Evolutionary conservation across 2,329 filamentous ascomycete genomes (phyloP).

Genomic region (Verticillium longisporum): DNA sequence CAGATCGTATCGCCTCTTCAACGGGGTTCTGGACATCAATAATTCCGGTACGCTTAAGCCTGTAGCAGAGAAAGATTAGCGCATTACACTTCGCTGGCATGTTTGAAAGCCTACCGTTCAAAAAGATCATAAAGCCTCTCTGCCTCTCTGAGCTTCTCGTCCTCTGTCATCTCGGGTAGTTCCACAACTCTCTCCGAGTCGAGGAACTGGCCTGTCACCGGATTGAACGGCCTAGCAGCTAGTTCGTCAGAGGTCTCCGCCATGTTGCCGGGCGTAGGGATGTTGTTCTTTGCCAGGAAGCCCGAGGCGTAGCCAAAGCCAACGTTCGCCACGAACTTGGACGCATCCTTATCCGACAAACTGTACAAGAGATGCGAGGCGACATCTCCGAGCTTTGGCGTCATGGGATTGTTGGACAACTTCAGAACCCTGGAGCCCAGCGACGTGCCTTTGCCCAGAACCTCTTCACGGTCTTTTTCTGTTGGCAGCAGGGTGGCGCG

Average conservation of each 20-base stretch:
- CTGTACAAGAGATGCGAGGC: constrained; percentile 81
- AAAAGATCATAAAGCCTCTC: constrained; percentile 87
- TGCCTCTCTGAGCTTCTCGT: constrained; percentile 88
- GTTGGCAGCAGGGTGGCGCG: constrained; percentile 66
- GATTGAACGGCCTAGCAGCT: constrained; percentile 54
- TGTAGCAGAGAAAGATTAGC: constrained; percentile 15
- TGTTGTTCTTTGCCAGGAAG: constrained; percentile 78
- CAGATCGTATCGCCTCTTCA: constrained; percentile 59
- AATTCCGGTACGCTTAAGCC: constrained; percentile 66
- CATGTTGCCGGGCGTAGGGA: constrained; percentile 65
- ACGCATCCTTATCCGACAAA: constrained; percentile 73
- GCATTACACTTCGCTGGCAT: not conserved
- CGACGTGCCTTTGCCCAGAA: constrained; percentile 68
- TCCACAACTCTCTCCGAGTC: constrained; percentile 57
- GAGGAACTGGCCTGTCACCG: constrained; percentile 78
- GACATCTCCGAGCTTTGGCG: constrained; percentile 64
- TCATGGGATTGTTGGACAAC: constrained; percentile 66
- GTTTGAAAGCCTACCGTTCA: constrained; percentile 56
- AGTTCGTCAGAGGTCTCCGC: constrained; percentile 27
- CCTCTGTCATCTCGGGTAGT: constrained; percentile 71
- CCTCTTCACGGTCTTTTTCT: constrained; percentile 65
- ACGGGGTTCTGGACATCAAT: constrained; percentile 76
- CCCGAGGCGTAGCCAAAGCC: constrained; percentile 93
- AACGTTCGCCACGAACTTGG: constrained; percentile 79
- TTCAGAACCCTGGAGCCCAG: constrained; percentile 71